phyloP scores from a whole-genome alignment of 805 yeast species.

The Blastobotrys peoriensis region DNA sequence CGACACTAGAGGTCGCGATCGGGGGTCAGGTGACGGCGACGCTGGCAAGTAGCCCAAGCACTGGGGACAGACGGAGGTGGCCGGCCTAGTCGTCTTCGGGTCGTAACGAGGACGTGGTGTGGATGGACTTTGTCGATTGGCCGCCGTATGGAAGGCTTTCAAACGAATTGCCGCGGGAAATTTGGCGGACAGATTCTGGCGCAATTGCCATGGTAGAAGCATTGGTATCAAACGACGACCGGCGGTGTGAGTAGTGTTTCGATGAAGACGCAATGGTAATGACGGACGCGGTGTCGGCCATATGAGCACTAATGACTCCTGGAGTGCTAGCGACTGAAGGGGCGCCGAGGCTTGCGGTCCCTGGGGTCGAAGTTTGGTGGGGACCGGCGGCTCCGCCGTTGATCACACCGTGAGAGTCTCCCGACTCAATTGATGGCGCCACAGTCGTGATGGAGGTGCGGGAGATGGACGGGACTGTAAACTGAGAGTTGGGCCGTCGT shows the following conservation, averaged over 20 bases:
- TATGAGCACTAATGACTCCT: slow-evolving; percentile 13
- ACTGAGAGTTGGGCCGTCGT: slow-evolving; percentile 22
- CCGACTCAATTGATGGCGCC: slow-evolving; percentile 15
- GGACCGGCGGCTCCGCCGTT: neutral
- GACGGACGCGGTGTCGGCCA: slow-evolving; percentile 31
- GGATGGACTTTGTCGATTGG: neutral
- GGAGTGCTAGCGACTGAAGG: slow-evolving; percentile 3
- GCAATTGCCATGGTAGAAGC: slow-evolving; percentile 33
- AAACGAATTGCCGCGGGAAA: slow-evolving; percentile 17
- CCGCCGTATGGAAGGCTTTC: slow-evolving; percentile 4
- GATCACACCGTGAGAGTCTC: slow-evolving; percentile 11
- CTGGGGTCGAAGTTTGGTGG: slow-evolving; percentile 13
- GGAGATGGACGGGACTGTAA: slow-evolving; percentile 24
- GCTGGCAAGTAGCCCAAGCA: too few relatives aligned
- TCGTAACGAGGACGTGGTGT: neutral
- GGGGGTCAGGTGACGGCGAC: too few relatives aligned
- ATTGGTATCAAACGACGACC: slow-evolving; percentile 33
- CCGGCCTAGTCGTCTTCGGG: neutral
- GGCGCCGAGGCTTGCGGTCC: slow-evolving; percentile 9
- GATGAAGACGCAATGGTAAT: slow-evolving; percentile 34
- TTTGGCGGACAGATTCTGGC: slow-evolving; percentile 24
- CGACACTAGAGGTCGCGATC: too few relatives aligned
- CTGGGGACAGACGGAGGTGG: too few relatives aligned
- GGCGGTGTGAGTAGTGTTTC: slow-evolving; percentile 23
- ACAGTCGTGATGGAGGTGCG: slow-evolving; percentile 23